phyloP scores from a whole-genome alignment of 441 rosid genomes.

The Pelargonium fulgidum region DNA sequence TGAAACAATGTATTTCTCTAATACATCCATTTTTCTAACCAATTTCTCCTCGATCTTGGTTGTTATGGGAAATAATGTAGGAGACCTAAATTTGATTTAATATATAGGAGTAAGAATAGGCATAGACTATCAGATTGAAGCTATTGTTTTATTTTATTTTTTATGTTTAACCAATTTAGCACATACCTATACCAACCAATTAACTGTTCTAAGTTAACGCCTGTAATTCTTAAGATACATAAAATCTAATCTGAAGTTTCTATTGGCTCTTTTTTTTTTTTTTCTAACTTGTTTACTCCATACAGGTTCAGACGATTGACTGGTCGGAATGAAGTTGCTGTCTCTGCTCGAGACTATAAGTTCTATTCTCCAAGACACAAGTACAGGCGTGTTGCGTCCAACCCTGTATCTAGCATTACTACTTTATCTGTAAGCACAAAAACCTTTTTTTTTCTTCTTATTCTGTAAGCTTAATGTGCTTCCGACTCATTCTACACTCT shows the following conservation, averaged over 20 bases:
- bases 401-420: conserved; percentile 43
- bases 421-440: conserved; percentile 51
- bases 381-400: conserved; percentile 48
- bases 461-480: conserved; percentile 4
- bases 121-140: not conserved
- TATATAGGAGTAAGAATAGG: not conserved
- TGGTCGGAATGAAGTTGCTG: conserved; percentile 69
- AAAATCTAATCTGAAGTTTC: not conserved
- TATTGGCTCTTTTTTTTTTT: not conserved
- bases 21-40: not conserved
- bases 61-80: too few species aligned
- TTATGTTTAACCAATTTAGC: not conserved
- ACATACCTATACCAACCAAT: not conserved
- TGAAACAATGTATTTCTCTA: not conserved
- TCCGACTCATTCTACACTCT: not conserved
- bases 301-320: conserved; percentile 78
- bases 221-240: not conserved
- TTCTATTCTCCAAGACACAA: conserved; percentile 92
- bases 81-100: too few species aligned
- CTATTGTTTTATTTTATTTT: not conserved
- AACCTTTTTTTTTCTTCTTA: not conserved
- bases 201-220: not conserved
- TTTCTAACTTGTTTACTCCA: conserved; percentile 23
- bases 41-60: too few species aligned
- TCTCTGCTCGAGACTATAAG: conserved; percentile 70